Base-by-base conservation (phyloP, 106 monocot species). In the Amphibolis antarctica region DNA sequence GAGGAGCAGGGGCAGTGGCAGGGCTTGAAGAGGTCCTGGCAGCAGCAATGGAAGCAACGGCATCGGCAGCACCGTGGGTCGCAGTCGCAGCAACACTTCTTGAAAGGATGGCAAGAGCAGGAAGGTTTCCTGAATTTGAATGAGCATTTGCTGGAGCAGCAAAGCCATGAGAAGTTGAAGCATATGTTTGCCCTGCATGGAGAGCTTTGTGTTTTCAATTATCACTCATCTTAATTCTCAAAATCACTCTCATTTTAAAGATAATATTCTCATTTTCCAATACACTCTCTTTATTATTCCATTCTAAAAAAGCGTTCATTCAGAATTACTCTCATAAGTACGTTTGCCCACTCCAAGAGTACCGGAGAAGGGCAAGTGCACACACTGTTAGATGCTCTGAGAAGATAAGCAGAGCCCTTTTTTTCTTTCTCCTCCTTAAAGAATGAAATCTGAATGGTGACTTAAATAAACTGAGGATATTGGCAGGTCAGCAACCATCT, bases 101-200 rank as follows among this genome's bases (percentile, higher is more conserved):
- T 61, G 18, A 36, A 42, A 0, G 42, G 42, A 43, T 42, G 19
- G 42, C 60, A 42, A 1, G 43, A 61, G 30, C 60, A 61, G 44
- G 11, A 30, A 20, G 60, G 60, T 21, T 61, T 61, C 42, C 60
- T 18, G 60, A 61, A 61, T 61, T 43, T 61, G 19, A 61, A 42
- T 9, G 60, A 61, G 13, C 60, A 61, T 18, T 61, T 61, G 13
- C 60, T 42, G 9, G 60, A 43, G n/a, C 60, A 61, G 36, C 43
- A 42, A 21, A 61, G 6, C 60, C 60, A 61, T 44, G 60, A 61
- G 36, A 61, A 61, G 1, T 61, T 44, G 1, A 43, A 28, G 42
- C 57, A 57, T 17, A 57, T 15, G 7, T 57, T 14, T 57, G 2
- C 26, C 57, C 57, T 42, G 43, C 22, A 4, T 1, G 20, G 20